These are phyloP conservation scores for Xylaria bambusicola DNA, from an alignment of 495 filamentous ascomycete species.

Conservation along the genomic window DNA sequence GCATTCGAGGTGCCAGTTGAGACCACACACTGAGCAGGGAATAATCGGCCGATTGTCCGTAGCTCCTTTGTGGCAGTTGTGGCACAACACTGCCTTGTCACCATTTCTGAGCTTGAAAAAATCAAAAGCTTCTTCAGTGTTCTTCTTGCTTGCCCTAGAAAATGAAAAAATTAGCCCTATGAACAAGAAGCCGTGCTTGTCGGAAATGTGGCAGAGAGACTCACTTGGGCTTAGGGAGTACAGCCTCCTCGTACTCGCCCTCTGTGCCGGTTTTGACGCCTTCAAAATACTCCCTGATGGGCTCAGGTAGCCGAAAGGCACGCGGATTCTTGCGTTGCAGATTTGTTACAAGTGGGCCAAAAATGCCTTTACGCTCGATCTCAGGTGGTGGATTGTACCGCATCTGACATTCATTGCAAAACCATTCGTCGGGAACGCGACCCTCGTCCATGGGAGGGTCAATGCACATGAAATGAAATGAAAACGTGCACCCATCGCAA, in stretches of 20 bases:
- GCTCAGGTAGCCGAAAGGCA: conserved; percentile 70
- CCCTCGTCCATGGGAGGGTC: conserved; percentile 72
- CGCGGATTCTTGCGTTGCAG: conserved; percentile 66
- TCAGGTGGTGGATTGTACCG: conserved; percentile 37
- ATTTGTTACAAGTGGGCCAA: conserved; percentile 59
- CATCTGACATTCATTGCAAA: conserved; percentile 70
- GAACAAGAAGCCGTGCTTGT: neutral
- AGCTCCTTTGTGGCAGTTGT: conserved; percentile 63
- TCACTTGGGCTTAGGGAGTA: conserved; percentile 42
- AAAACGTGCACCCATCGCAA: conserved; percentile 85
- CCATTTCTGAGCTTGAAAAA: conserved; percentile 64
- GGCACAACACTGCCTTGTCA: conserved; percentile 74
- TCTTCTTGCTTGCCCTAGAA: conserved; percentile 50
- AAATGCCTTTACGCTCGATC: conserved; percentile 46
- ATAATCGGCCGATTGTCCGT: conserved; percentile 64
- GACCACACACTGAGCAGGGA: conserved; percentile 77
- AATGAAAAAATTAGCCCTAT: conserved; percentile 27
- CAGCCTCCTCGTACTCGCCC: conserved; percentile 75
- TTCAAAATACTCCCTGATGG: conserved; percentile 71
- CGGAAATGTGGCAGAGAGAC: conserved; percentile 14
- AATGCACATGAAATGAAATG: conserved; percentile 84
- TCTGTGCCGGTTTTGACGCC: conserved; percentile 70
- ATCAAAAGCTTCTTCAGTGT: conserved; percentile 66
- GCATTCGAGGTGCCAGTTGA: conserved; percentile 90
- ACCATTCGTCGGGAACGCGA: conserved; percentile 76